A percentile compares a stretch with the other conserved stretches of the same genome.
Evolutionary conservation across 169 alveolate species (phyloP).

Genomic region (Besnoitia besnoiti): DNA sequence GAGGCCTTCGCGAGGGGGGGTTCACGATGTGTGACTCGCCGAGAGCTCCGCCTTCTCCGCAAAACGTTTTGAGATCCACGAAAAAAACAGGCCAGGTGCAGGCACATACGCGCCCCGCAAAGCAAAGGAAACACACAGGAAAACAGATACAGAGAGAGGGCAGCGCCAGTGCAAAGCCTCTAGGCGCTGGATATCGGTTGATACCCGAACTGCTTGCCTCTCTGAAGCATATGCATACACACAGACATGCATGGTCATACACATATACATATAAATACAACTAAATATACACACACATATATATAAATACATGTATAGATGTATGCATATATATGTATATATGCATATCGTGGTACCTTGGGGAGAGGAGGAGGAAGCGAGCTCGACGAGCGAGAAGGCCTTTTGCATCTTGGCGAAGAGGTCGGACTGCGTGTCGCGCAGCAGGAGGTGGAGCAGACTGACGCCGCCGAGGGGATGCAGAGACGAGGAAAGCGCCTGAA

Average conservation of each 20-base stretch:
- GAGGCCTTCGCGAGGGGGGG: no score
- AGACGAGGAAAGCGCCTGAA: not conserved
- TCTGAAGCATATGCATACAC: not conserved
- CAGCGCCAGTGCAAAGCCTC: no score
- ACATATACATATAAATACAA: no score
- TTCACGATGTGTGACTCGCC: no score
- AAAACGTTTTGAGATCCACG: no score
- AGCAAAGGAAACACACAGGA: no score
- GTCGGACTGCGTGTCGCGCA: slow-evolving; percentile 34
- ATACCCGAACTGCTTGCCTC: no score
- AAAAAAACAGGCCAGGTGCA: no score
- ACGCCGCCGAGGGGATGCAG: slow-evolving; percentile 30
- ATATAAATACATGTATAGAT: not conserved
- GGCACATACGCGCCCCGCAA: no score
- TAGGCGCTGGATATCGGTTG: no score
- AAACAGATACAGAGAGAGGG: no score
- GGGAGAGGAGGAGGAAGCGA: not conserved
- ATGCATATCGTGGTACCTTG: not conserved
- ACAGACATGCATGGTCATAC: not conserved
- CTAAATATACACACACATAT: not conserved
- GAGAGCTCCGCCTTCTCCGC: no score
- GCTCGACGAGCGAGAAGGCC: not conserved
- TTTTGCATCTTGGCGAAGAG: slow-evolving; percentile 52
- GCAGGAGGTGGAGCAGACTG: slow-evolving; percentile 47
- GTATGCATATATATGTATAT: not conserved